Conservation (phyloP, 2,329 filamentous ascomycete species). For the Eutypa lata region DNA sequence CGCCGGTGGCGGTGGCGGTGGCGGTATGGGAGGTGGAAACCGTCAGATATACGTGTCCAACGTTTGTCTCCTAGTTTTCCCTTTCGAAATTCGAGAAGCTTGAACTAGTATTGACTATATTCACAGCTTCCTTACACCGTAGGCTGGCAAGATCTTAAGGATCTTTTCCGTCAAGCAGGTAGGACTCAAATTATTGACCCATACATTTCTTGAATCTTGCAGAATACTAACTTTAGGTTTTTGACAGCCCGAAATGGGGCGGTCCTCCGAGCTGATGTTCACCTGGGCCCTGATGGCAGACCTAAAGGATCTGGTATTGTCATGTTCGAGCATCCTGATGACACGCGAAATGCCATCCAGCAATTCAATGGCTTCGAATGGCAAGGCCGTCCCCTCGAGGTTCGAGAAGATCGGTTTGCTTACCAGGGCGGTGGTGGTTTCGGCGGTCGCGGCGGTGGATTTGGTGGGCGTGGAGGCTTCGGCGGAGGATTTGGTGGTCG, state of each 20-base stretch:
- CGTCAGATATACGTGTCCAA: slow-evolving; percentile 97
- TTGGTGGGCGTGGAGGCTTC: slow-evolving; percentile 41
- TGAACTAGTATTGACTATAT: slow-evolving; percentile 25
- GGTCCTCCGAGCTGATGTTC: slow-evolving; percentile 93
- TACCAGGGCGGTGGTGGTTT: slow-evolving; percentile 57
- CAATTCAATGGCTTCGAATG: slow-evolving; percentile 99
- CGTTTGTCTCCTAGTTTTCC: slow-evolving; percentile 64
- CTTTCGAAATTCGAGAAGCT: slow-evolving; percentile 13
- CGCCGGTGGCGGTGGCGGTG: slow-evolving; percentile 42
- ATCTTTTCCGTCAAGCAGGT: slow-evolving; percentile 98
- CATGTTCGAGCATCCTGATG: slow-evolving; percentile 90
- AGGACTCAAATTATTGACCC: slow-evolving; percentile 38
- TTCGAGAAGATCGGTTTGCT: slow-evolving; percentile 94
- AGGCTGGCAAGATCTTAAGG: slow-evolving; percentile 98
- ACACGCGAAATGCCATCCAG: slow-evolving; percentile 91
- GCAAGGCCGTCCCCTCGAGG: slow-evolving; percentile 90
- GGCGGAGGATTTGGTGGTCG: slow-evolving; percentile 38
- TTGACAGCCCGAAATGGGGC: slow-evolving; percentile 60
- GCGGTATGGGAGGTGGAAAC: slow-evolving; percentile 58
- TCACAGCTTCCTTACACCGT: slow-evolving; percentile 89
- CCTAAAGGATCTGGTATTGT: slow-evolving; percentile 97
- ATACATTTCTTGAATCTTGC: neutral
- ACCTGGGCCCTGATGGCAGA: slow-evolving; percentile 84
- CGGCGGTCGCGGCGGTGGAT: slow-evolving; percentile 48
- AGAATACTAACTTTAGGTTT: slow-evolving; percentile 11